Evolutionary conservation across 495 filamentous ascomycete species (phyloP), one percentile per base, ranked within the genome.

Genomic region (Aspergillus asperescens): DNA sequence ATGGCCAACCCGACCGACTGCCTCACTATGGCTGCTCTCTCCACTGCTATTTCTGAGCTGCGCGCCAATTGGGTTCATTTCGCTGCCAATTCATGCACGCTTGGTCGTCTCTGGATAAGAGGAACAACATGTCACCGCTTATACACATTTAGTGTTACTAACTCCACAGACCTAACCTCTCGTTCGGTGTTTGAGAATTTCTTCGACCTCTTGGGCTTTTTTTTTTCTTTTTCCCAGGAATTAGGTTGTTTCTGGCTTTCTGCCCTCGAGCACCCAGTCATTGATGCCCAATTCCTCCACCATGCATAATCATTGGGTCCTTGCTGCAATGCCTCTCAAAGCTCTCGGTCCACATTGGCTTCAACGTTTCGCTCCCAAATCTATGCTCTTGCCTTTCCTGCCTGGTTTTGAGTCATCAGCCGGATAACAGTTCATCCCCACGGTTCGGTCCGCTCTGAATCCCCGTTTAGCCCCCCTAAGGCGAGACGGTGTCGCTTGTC

Each of bases 241-340:
- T 48, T n/a, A n/a, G n/a, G n/a, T 54, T 52, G 39, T 34, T 37
- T 53, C 62, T 59, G 56, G 50, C n/a, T n/a, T n/a, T n/a, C n/a
- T n/a, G n/a, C 59, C 66, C 52, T 44, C 43, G 45, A 58, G 50
- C 48, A 48, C 28, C 50, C 48, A 52, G 52, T 55, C 48, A 38
- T 73, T 75, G 70, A 65, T 75, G 71, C 72, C 72, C 72, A 75
- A 75, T 61, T 53, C 48, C 41, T 23, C 24, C 20, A 41, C 42
- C 40, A 50, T 57, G 56, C 59, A 51, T 50, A 29, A 29, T 64
- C 59, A 69, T 70, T 70, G 67, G 69, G 9, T 56, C 51, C 54
- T 59, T 48, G 53, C 50, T 55, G 48, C 37, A 53, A 59, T 59
- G 48, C 52, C 52, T 54, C 56, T 66, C 38, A 53, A 69, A 29